These are phyloP conservation scores for Parachlorella kessleri DNA, from an alignment of 139 green algal genomes.

Conservation along the genomic window DNA sequence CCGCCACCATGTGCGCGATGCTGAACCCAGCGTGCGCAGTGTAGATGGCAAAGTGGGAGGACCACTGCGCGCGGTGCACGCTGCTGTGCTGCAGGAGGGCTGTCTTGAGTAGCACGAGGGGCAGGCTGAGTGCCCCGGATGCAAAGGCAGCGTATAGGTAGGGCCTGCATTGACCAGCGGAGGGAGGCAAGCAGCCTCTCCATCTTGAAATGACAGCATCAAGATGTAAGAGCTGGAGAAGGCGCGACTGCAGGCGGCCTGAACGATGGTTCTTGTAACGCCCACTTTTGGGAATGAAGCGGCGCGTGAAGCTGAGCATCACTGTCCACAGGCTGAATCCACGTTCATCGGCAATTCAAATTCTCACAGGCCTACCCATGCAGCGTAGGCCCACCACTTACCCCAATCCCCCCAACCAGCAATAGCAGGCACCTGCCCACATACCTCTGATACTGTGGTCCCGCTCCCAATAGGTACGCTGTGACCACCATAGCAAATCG, in stretches of 20 bases:
- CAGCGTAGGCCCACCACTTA: not conserved
- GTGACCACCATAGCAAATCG: constrained; percentile 46
- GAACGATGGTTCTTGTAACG: too few species aligned
- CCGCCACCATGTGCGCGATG: constrained; percentile 36
- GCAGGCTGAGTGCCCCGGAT: not conserved
- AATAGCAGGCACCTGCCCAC: not conserved
- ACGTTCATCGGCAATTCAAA: too few species aligned
- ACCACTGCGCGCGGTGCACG: constrained; percentile 51
- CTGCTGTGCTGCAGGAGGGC: not conserved
- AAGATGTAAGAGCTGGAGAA: too few species aligned
- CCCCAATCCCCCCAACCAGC: not conserved
- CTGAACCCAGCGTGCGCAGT: constrained; percentile 53
- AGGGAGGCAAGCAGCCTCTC: too few species aligned
- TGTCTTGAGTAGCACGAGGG: constrained; percentile 7
- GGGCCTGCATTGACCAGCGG: constrained; percentile 4
- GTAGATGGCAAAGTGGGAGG: constrained; percentile 52
- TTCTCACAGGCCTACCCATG: too few species aligned
- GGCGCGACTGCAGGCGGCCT: too few species aligned
- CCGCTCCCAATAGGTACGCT: constrained; percentile 43
- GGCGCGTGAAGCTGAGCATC: too few species aligned
- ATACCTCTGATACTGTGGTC: constrained; percentile 42
- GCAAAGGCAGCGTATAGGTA: not conserved
- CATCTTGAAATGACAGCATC: too few species aligned
- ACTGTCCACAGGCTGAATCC: too few species aligned
- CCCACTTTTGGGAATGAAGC: too few species aligned